These are phyloP conservation scores for Nemania serpens DNA, from an alignment of 2,329 filamentous ascomycete species.

Conservation along the genomic window DNA sequence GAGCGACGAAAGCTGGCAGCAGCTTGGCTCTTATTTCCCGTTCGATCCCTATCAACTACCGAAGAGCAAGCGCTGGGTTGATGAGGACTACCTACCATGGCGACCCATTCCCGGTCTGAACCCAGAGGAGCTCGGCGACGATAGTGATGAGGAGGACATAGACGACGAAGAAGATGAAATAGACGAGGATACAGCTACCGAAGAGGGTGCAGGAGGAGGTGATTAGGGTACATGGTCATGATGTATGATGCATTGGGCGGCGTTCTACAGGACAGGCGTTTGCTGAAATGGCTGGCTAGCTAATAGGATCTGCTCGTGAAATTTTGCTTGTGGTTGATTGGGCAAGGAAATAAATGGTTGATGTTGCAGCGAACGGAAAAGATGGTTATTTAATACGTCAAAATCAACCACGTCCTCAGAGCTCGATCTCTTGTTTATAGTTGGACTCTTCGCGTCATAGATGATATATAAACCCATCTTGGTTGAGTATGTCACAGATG, in stretches of 20 bases:
- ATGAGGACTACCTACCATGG: constrained; percentile 83
- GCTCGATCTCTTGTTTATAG: too few species aligned
- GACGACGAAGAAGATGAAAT: constrained; percentile 50
- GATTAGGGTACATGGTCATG: constrained; percentile 38
- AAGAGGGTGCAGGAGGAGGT: constrained; percentile 51
- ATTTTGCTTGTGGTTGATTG: constrained; percentile 1
- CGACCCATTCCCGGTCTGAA: constrained; percentile 71
- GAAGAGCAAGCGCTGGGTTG: constrained; percentile 84
- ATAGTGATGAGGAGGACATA: constrained; percentile 58
- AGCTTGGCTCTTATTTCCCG: constrained; percentile 93
- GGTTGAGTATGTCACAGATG: too few species aligned
- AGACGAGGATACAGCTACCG: constrained; percentile 58
- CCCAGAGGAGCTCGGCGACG: constrained; percentile 59
- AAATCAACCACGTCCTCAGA: too few species aligned
- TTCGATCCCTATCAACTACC: constrained; percentile 96
- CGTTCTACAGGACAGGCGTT: constrained; percentile 28
- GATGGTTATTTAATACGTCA: not conserved
- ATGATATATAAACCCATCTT: too few species aligned
- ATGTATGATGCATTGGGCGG: constrained; percentile 31
- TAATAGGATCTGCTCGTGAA: constrained; percentile 11
- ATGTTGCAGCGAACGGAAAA: not conserved
- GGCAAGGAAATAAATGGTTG: constrained; percentile 24
- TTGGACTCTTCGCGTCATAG: too few species aligned
- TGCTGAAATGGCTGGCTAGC: constrained; percentile 28
- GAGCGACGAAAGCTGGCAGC: constrained; percentile 76